Conservation (phyloP, 2,329 filamentous ascomycete species). For the Beauveria scarabaeidicola region DNA sequence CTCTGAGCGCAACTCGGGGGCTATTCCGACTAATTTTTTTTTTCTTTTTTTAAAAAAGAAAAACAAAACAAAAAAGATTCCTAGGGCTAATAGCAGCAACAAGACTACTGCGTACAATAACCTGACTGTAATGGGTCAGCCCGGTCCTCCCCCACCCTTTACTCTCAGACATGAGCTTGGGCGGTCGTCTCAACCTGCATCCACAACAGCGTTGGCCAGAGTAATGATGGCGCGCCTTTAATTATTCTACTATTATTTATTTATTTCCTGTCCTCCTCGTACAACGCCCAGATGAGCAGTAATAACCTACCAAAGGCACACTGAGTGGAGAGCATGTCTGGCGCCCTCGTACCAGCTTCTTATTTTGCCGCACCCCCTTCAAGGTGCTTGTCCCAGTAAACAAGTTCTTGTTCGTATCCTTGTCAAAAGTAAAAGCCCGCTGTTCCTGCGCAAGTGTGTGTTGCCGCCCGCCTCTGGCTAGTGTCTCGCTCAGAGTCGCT, state of each 20-base stretch:
- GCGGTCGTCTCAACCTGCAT: slow-evolving; percentile 8
- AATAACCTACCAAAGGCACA: background rate
- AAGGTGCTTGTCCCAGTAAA: background rate
- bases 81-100: slow-evolving; percentile 2
- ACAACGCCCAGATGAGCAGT: background rate
- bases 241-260: background rate
- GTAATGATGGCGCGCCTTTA: background rate
- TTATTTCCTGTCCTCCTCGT: background rate
- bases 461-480: background rate
- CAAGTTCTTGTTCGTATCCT: background rate
- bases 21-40: background rate
- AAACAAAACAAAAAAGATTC: background rate
- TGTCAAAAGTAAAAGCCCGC: background rate
- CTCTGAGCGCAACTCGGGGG: background rate
- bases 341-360: background rate
- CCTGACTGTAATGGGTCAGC: slow-evolving; percentile 5
- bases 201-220: slow-evolving; percentile 1
- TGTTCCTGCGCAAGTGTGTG: slow-evolving; percentile 1
- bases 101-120: background rate
- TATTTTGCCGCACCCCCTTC: background rate
- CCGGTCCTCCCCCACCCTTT: slow-evolving; percentile 5
- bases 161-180: slow-evolving; percentile 12
- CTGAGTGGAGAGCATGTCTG: background rate
- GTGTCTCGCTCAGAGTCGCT: slow-evolving; percentile 3
- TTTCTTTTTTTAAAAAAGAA: background rate